phyloP scores from a whole-genome alignment of 139 green algal species.

The Pleodorina starrii region DNA sequence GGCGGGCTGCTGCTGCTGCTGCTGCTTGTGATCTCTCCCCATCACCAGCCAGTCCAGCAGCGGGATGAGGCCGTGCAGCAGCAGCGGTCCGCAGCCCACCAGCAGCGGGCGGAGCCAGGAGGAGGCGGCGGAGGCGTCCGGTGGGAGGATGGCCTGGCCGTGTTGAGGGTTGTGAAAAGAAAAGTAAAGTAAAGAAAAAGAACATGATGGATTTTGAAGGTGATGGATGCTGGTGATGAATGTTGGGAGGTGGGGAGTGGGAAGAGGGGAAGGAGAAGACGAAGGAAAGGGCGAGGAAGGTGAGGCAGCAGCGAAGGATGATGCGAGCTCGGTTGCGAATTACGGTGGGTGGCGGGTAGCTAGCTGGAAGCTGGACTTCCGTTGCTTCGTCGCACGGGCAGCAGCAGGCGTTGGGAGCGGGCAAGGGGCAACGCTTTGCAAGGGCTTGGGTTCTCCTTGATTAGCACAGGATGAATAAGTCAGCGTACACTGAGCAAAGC shows the following conservation, averaged over 20 bases:
- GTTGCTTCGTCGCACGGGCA: too few species aligned
- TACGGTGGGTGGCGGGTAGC: too few species aligned
- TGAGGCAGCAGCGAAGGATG: too few species aligned
- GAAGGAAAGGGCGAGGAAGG: background rate
- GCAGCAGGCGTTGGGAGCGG: too few species aligned
- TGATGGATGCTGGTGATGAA: background rate
- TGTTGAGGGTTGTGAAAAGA: background rate
- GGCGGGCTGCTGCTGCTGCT: too few species aligned
- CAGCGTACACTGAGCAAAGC: background rate
- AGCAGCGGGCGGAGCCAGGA: background rate
- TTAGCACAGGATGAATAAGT: background rate
- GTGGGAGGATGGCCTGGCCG: background rate
- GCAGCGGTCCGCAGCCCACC: constrained; percentile 4
- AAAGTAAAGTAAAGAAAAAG: background rate
- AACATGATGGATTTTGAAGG: background rate
- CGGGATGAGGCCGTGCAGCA: constrained; percentile 2
- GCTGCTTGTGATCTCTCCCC: too few species aligned
- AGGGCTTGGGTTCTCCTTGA: background rate
- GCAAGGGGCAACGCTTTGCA: background rate
- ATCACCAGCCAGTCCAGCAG: background rate
- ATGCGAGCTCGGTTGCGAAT: too few species aligned
- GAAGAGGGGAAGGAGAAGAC: background rate
- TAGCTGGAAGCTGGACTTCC: too few species aligned
- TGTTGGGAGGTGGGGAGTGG: background rate
- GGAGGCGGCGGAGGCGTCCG: background rate